phyloP scores from a whole-genome alignment of 169 alveolate genomes.

The Plasmodium inui region DNA sequence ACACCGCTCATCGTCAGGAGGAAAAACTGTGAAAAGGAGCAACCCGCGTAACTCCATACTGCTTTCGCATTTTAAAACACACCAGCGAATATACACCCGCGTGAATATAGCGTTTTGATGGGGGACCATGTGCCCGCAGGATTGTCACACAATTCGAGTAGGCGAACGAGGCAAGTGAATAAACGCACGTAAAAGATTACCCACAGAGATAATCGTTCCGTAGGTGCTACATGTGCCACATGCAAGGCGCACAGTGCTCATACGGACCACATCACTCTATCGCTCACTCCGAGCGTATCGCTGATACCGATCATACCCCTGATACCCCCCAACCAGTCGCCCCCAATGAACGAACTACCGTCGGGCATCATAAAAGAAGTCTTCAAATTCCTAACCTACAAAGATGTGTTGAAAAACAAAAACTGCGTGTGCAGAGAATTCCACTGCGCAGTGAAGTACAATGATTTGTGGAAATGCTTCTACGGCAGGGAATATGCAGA shows the following conservation, averaged over 20 bases:
- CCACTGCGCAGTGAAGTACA: slow-evolving; percentile 8
- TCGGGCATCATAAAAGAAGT: slow-evolving; percentile 38
- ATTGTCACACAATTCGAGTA: background rate
- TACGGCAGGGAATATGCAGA: slow-evolving; percentile 15
- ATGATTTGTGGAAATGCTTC: slow-evolving; percentile 18
- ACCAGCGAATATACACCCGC: background rate
- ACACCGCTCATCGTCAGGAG: background rate
- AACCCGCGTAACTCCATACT: background rate
- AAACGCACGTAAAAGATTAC: background rate
- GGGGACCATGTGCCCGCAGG: background rate
- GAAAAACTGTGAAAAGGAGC: background rate
- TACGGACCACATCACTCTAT: background rate
- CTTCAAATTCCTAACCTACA: slow-evolving; percentile 24
- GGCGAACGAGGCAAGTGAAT: background rate
- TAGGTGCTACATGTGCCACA: background rate
- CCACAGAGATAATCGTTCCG: background rate
- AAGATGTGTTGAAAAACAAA: slow-evolving; percentile 16
- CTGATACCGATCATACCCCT: background rate
- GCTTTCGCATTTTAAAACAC: background rate
- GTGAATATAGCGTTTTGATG: background rate
- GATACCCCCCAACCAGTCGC: background rate
- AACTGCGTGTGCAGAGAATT: slow-evolving; percentile 5
- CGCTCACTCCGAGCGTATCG: too few species aligned
- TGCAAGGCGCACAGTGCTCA: background rate
- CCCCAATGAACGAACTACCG: slow-evolving; percentile 29